Evolutionary conservation across 1,139 yeast species (phyloP), one percentile per base, ranked within the genome.

Genomic region (Geotrichum cucujoidarum): DNA sequence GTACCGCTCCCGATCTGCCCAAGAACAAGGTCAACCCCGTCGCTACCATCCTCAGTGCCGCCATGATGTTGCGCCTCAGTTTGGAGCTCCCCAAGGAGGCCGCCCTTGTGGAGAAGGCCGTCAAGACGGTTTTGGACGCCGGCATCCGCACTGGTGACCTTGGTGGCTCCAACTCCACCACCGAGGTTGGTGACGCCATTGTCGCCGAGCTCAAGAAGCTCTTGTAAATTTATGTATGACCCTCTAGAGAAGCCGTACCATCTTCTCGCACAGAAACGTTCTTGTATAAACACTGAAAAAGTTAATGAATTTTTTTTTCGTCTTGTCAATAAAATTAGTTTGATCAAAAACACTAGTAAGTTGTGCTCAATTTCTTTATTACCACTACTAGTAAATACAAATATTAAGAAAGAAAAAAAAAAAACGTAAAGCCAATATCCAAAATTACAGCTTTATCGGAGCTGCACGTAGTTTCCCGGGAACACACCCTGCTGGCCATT

Each of bases 21-120:
- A 74, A 72, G 53, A 87, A 88, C 66, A 84, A 86, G 72, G 98
- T 89, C 50, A 92, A 92, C 69, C 98, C 98, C 47, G 71, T 90
- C 49, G 98, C 97, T 44, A 87, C 97, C 27, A 90, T 92, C 60
- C 76, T 92, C 62, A 89, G 97, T 16, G 95, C 85, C 10, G 97
- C 97, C 31, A 85, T 92, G 95, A 90, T 92, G 97, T 78, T 92
- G 71, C 81, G 94, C 64, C 78, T 92, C 56, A 87, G 96, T 22
- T 78, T 92, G 64, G 82, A 86, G 65, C 71, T 88, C 62, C 77
- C 77, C 53, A 78, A 81, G 56, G 97, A 88, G 68, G 97, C 96
- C 55, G 83, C 78, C 54, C 94, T 92, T 30, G 74, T 92, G 59
- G 97, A 94, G 71, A 72, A 77, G 61, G 98, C 98, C 17, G 97